A percentile compares a stretch with the other conserved stretches of the same genome.
Conservation (phyloP, 805 yeast species). For the Blastobotrys chiropterorum region DNA sequence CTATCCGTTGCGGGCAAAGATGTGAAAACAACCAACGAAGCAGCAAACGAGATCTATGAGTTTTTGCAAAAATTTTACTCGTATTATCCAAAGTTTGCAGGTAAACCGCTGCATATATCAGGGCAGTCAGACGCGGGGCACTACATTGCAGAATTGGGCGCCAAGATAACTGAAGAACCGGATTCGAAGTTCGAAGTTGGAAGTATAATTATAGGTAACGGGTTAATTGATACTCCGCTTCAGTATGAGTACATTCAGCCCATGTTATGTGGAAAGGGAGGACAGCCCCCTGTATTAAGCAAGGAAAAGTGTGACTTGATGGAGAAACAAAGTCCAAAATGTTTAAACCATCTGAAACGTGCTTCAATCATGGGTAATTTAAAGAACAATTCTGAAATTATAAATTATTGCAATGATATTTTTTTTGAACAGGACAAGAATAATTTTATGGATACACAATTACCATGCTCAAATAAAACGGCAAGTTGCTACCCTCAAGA, state of each 20-base stretch:
- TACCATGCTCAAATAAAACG: conserved; percentile 43
- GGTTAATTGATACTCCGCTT: conserved; percentile 76
- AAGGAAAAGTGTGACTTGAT: conserved; percentile 63
- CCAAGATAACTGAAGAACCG: conserved; percentile 42
- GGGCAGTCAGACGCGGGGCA: conserved; percentile 96
- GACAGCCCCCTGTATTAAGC: conserved; percentile 58
- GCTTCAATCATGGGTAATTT: conserved; percentile 81
- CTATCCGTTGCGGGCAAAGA: conserved; percentile 68
- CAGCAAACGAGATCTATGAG: conserved; percentile 81
- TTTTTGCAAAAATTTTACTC: conserved; percentile 79
- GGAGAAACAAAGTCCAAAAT: conserved; percentile 55
- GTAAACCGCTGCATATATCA: conserved; percentile 68
- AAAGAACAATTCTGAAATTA: conserved; percentile 68
- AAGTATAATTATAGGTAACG: conserved; percentile 86
- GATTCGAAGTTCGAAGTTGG: conserved; percentile 56
- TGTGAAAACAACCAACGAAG: conserved; percentile 67
- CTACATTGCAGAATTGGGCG: conserved; percentile 78
- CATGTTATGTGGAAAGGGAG: conserved; percentile 92
- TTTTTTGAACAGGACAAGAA: conserved; percentile 40
- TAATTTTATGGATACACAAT: conserved; percentile 61
- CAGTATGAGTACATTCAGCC: conserved; percentile 80
- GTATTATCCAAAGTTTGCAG: conserved; percentile 66
- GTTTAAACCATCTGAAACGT: conserved; percentile 49
- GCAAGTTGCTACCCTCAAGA: conserved; percentile 50
- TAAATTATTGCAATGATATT: conserved; percentile 52